A percentile compares a stretch with the other conserved stretches of the same genome.
phyloP scores from a whole-genome alignment of 2,329 filamentous ascomycete species.

The Pyricularia pennisetigena region DNA sequence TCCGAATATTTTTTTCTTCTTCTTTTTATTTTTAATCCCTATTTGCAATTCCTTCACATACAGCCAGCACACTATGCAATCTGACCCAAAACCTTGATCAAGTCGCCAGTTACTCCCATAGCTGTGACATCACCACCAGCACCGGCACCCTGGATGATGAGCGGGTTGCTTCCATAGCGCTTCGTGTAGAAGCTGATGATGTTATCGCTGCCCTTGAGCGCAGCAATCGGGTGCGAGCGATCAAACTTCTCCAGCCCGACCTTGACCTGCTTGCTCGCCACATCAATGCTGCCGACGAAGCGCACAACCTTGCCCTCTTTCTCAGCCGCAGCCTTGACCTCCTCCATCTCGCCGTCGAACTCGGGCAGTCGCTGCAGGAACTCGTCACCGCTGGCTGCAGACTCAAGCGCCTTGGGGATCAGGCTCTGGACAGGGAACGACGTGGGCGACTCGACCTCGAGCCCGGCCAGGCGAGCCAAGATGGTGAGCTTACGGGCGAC shows the following conservation, averaged over 20 bases:
- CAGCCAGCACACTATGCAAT: slow-evolving; percentile 31
- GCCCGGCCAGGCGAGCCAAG: slow-evolving; percentile 72
- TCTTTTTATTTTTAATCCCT: background rate
- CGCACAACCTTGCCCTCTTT: slow-evolving; percentile 84
- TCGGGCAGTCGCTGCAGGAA: slow-evolving; percentile 73
- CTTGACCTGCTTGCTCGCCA: slow-evolving; percentile 71
- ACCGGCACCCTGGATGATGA: slow-evolving; percentile 91
- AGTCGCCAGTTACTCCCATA: slow-evolving; percentile 92
- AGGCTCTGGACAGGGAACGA: slow-evolving; percentile 90
- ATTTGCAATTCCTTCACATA: background rate
- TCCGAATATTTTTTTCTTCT: too few relatives aligned
- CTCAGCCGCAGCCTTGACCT: slow-evolving; percentile 75
- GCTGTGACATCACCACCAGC: slow-evolving; percentile 93
- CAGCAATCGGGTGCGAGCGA: slow-evolving; percentile 80
- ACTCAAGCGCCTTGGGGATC: slow-evolving; percentile 80
- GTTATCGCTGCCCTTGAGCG: slow-evolving; percentile 94
- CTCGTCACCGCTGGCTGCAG: slow-evolving; percentile 66
- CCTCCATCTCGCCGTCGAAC: slow-evolving; percentile 86
- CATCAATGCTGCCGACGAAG: slow-evolving; percentile 89
- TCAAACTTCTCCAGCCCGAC: slow-evolving; percentile 89
- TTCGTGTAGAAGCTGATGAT: slow-evolving; percentile 98
- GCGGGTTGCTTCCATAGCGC: slow-evolving; percentile 80
- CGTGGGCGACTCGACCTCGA: slow-evolving; percentile 73
- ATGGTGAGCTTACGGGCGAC: slow-evolving; percentile 97
- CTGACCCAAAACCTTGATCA: slow-evolving; percentile 78